These are phyloP conservation scores for Monosporascus sp. DNA, from an alignment of 2,329 filamentous ascomycete genomes.

Conservation along the genomic window DNA sequence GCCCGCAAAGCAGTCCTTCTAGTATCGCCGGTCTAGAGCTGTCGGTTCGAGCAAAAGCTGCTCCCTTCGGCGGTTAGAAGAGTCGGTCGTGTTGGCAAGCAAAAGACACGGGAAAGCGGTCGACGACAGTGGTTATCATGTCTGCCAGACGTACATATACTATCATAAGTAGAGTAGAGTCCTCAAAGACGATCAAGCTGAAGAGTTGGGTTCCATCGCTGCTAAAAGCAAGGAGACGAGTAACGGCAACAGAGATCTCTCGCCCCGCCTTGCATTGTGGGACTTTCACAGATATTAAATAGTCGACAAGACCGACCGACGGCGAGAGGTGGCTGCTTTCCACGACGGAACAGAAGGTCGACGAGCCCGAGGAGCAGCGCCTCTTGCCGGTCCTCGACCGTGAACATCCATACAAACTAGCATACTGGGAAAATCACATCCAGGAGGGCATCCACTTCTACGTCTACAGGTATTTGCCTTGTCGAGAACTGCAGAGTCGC, in stretches of 20 bases:
- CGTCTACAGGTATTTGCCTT: neutral
- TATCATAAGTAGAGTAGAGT: neutral
- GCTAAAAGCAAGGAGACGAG: too few species aligned
- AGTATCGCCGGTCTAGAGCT: neutral
- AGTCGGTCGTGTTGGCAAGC: neutral
- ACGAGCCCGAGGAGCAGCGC: neutral
- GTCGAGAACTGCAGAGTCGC: neutral
- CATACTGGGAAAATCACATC: neutral
- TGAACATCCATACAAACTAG: neutral
- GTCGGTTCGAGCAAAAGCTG: neutral
- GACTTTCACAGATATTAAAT: neutral
- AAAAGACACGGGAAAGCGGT: neutral
- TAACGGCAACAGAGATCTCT: too few species aligned
- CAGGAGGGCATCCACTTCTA: neutral
- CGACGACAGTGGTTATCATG: neutral
- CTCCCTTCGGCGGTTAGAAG: neutral
- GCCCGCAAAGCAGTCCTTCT: neutral
- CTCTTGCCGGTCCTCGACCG: neutral
- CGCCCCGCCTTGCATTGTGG: neutral
- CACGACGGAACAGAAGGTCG: neutral
- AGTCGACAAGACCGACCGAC: neutral
- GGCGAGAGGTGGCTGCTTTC: neutral
- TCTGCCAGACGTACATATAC: neutral
- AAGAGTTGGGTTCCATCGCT: too few species aligned
- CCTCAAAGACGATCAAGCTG: neutral